Base-by-base conservation (phyloP, 2,329 filamentous ascomycete species). In the Xylaria sp. region DNA sequence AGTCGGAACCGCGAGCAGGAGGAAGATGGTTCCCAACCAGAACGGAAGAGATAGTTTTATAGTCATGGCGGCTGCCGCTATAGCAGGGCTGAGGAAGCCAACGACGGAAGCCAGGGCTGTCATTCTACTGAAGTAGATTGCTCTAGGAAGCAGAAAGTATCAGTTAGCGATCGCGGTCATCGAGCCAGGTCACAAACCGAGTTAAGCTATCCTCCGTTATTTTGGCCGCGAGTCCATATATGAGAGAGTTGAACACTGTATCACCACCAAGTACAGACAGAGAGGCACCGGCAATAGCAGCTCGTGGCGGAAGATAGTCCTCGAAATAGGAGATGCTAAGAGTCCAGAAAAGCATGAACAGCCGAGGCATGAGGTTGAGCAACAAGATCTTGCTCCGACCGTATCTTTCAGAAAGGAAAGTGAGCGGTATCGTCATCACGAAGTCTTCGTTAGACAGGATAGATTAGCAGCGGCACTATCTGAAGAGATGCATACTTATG, bases 71-170 rank as follows among this genome's bases (percentile, higher is more conserved):
- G 79, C 79, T 0, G 83, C 82, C 5, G 84, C 83, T 13, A 86
- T 72, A 0, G 82, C 83, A 0, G 84, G 84, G 0, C 84, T 84
- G 2, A 84, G 76, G 18, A 84, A 78, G 1, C 81, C 81, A 16
- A 85, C 82, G 0, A 85, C 80, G 58, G 84, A 85, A 2, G 83
- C 80, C 5, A 85, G 74, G 2, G 84, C 84, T 71, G 82, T 84
- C 77, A 84, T 83, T 75, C 84, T 85, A 37, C 83, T 84, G 71
- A 86, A 86, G 71, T 84, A 85, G 1, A 83, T 82, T 9, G 84
- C 83, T 8, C 84, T 83, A 53, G 3, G n/a, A 27, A 37, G 1
- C 53, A 25, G 32, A 10, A 25, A 2, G 54, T 57, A 68, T 74
- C 63, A 76, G 68, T 62, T n/a, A 60, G 60, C 23, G 37, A 42